phyloP scores from a whole-genome alignment of 805 yeast genomes.

The Teunomyces cretensis region DNA sequence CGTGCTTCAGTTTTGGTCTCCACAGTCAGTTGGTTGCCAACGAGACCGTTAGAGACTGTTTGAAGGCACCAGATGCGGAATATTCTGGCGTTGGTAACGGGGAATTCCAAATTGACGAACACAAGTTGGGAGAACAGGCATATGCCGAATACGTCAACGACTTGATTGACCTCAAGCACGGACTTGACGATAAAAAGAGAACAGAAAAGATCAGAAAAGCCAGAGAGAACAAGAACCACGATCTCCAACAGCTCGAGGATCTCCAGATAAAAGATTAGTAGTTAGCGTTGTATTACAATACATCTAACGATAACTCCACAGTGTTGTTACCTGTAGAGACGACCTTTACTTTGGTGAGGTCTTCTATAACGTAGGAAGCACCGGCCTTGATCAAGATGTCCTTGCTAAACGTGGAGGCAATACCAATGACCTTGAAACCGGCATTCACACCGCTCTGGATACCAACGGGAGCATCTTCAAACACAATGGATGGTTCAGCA shows the following conservation, averaged over 20 bases:
- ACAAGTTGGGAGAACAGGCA: constrained; percentile 6
- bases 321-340: neutral
- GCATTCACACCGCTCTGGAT: constrained; percentile 18
- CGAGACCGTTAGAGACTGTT: constrained; percentile 31
- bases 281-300: neutral
- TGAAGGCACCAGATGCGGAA: constrained; percentile 28
- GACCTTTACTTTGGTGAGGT: constrained; percentile 12
- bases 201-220: constrained; percentile 38
- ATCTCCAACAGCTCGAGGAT: constrained; percentile 27
- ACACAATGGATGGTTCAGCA: constrained; percentile 13
- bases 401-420: constrained; percentile 17
- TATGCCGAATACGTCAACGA: constrained; percentile 10
- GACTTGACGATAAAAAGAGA: constrained; percentile 32
- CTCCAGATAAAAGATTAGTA: constrained; percentile 17
- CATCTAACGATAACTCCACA: neutral
- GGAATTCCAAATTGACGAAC: constrained; percentile 7
- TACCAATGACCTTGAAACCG: constrained; percentile 19
- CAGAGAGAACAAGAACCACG: constrained; percentile 30
- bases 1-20: constrained; percentile 52
- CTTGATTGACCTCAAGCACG: constrained; percentile 9
- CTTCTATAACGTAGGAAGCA: constrained; percentile 17
- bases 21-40: constrained; percentile 48
- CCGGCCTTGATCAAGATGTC: constrained; percentile 16
- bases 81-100: constrained; percentile 4
- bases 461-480: constrained; percentile 23